Percentiles rank a stretch among this genome's conserved stretches.
Conservation (phyloP, 495 filamentous ascomycete species). For the Corynascus novoguineensis region DNA sequence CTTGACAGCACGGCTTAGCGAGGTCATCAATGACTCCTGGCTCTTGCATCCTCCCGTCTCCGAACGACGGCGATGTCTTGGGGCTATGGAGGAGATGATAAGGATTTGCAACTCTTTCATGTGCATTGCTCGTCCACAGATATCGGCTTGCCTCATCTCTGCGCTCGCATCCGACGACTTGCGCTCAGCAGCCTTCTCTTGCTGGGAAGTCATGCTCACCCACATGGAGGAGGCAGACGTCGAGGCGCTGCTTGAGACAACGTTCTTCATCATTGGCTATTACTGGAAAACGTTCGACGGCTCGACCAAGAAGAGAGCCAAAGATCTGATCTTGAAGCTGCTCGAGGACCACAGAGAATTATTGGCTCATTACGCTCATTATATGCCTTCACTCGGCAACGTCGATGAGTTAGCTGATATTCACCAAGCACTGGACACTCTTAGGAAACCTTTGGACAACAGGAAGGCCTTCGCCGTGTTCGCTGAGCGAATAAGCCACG, state of each 20-base stretch:
- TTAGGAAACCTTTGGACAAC: constrained; percentile 53
- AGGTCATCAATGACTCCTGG: constrained; percentile 68
- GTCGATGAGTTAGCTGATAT: constrained; percentile 63
- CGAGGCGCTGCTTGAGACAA: constrained; percentile 73
- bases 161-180: constrained; percentile 69
- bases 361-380: constrained; percentile 59
- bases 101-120: constrained; percentile 62
- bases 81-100: constrained; percentile 85
- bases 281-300: constrained; percentile 68
- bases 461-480: constrained; percentile 59
- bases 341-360: constrained; percentile 54
- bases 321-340: constrained; percentile 58
- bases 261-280: constrained; percentile 75
- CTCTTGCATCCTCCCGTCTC: constrained; percentile 44
- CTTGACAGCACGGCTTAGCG: constrained; percentile 76
- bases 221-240: constrained; percentile 72
- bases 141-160: constrained; percentile 81
- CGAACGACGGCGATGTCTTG: constrained; percentile 69
- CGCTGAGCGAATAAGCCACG: constrained; percentile 64
- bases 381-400: constrained; percentile 70
- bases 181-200: constrained; percentile 68
- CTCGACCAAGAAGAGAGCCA: constrained; percentile 50
- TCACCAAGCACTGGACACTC: constrained; percentile 54
- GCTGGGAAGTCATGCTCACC: constrained; percentile 74
- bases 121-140: constrained; percentile 80